Conservation (phyloP, 345 rosid species). For the Theobroma cacao region DNA sequence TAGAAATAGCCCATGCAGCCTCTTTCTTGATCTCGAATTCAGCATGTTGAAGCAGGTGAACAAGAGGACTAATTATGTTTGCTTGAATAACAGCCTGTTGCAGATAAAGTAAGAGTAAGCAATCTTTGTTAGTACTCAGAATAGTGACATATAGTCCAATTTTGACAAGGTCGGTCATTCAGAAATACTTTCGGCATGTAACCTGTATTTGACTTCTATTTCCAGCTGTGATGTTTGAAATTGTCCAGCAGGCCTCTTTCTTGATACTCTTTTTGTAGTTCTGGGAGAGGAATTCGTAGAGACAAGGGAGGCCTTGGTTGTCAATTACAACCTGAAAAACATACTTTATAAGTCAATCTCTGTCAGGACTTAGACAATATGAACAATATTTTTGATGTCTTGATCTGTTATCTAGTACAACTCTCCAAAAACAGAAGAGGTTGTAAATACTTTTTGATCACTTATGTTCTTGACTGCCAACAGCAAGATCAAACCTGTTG, state of each 20-base stretch:
- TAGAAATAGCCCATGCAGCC: conserved; percentile 84
- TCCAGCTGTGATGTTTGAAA: conserved; percentile 86
- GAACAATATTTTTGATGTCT: too few relatives aligned
- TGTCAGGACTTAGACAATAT: background rate
- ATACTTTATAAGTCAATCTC: conserved; percentile 8
- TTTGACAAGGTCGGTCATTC: too few relatives aligned
- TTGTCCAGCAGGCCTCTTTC: conserved; percentile 89
- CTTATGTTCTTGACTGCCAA: background rate
- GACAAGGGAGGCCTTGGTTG: conserved; percentile 58
- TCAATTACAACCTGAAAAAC: conserved; percentile 49
- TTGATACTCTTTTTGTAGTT: conserved; percentile 68
- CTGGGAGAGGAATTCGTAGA: conserved; percentile 42
- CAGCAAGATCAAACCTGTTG: too few relatives aligned
- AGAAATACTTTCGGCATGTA: background rate
- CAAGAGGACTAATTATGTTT: conserved; percentile 48
- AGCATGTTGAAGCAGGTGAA: conserved; percentile 53
- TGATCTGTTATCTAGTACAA: too few relatives aligned
- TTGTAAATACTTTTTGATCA: background rate
- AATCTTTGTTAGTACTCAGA: background rate
- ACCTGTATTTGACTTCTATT: conserved; percentile 71
- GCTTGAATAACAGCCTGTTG: conserved; percentile 67
- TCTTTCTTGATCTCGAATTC: conserved; percentile 83
- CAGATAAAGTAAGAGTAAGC: background rate
- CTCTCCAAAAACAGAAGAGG: too few relatives aligned
- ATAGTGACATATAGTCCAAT: background rate